Evolutionary conservation across 371 early-diverging fungal genomes (phyloP), one percentile per base, ranked within the genome.

Genomic region (Homolaphlyctis polyrhiza): DNA sequence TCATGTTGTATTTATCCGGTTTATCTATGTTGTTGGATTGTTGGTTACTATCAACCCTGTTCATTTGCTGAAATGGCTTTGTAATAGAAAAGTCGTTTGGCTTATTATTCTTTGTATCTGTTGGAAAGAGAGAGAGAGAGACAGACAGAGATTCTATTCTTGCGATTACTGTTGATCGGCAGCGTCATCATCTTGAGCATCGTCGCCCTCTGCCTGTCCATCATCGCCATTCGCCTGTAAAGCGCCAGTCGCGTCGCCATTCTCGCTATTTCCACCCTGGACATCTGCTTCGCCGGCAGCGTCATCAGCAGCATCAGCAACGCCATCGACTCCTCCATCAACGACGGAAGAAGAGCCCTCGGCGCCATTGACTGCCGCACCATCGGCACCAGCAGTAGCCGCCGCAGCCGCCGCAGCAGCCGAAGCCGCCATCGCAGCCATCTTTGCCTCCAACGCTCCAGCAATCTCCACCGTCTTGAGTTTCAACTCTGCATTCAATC

Each of bases 321-420:
- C 52, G 6, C 27, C 32, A 14, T 14, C 52, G 6, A 14, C 52
- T 11, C 32, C 52, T 28, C 27, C 52, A 51, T 27, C 52, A 21
- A 14, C 52, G 27, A 6, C 25, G 25, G 28, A 11, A 11, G 32
- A 21, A 11, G 52, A 6, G 14, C 11, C 52, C 32, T 51, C 28
- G 8, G 8, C 52, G 32, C 28, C 32, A 32, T 21, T 21, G 32
- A 8, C 32, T 28, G 32, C 52, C 28, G 25, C 52, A 51, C 14
- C 52, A 51, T 11, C 52, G 27, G 52, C 52, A 51, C 11, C 25
- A 51, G 52, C 52, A 51, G 8, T 27, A 32, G 52, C 52, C 11
- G 11, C 52, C 11, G 52, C 52, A 51, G 6, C n/a, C 11, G 25
- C 6, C 27, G 52, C 52, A 51, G 25, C 32, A 11, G 11, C 52